Evolutionary conservation across 805 yeast species (phyloP).

Genomic region (Yarrowia bubula): DNA sequence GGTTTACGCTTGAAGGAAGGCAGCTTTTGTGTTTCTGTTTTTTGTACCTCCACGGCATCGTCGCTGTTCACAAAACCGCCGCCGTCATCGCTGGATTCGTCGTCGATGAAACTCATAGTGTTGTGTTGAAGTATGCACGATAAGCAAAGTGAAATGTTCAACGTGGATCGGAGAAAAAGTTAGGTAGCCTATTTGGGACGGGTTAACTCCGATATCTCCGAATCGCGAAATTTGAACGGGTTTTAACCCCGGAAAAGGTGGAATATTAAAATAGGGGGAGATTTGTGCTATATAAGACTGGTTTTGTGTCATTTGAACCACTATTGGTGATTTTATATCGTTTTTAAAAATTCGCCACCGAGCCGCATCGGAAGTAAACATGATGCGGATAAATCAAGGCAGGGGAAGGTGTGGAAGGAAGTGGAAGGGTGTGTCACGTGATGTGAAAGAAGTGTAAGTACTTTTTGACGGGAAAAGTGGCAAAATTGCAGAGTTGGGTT

Average conservation of each 20-base stretch:
- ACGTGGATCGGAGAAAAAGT: background rate
- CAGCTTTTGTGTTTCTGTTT: background rate
- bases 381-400: background rate
- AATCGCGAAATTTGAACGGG: background rate
- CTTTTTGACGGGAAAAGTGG: too few species aligned
- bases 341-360: background rate
- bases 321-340: too few species aligned
- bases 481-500: too few species aligned
- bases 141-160: constrained; percentile 1
- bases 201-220: constrained; percentile 8
- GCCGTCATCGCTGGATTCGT: constrained; percentile 11
- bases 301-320: too few species aligned
- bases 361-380: background rate
- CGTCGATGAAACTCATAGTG: background rate
- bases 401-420: too few species aligned
- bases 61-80: constrained; percentile 7
- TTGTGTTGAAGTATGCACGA: background rate
- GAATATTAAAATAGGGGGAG: too few species aligned
- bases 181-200: background rate
- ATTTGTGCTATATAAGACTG: too few species aligned
- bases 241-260: background rate
- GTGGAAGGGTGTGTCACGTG: too few species aligned
- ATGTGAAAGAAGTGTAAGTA: too few species aligned
- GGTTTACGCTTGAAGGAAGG: constrained; percentile 1
- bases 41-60: background rate